phyloP scores from a whole-genome alignment of 257 asterid genomes.

The Agastache rugosa region DNA sequence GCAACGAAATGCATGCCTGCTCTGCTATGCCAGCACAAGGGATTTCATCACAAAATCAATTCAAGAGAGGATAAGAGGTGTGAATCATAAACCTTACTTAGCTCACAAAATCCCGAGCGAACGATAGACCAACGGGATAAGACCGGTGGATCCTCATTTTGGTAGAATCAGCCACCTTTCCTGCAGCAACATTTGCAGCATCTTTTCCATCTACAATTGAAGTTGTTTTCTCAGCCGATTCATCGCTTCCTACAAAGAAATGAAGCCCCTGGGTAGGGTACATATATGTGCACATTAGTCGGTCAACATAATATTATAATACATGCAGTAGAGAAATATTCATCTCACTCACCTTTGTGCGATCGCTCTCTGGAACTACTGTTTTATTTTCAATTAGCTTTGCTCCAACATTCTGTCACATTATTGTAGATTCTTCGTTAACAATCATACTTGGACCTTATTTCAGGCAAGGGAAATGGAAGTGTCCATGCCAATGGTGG shows the following conservation, averaged over 20 bases:
- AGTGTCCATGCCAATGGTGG: neutral
- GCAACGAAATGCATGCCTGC: neutral
- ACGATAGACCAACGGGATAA: conserved; percentile 64
- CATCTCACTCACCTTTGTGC: conserved; percentile 47
- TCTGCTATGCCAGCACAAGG: conserved; percentile 11
- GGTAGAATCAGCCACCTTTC: conserved; percentile 35
- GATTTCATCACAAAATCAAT: conserved; percentile 27
- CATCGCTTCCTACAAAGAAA: conserved; percentile 56
- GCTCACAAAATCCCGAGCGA: conserved; percentile 50
- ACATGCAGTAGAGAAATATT: conserved; percentile 1
- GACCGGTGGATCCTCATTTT: conserved; percentile 77
- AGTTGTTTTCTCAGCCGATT: conserved; percentile 45
- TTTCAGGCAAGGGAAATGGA: conserved; percentile 19
- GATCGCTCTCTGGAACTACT: conserved; percentile 43
- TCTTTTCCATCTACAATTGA: conserved; percentile 40
- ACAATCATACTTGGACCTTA: neutral
- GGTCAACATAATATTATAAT: conserved; percentile 13
- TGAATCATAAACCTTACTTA: conserved; percentile 36
- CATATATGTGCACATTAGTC: conserved; percentile 25
- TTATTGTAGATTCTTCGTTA: conserved; percentile 25
- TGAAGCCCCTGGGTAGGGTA: conserved; percentile 63
- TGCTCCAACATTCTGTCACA: conserved; percentile 61
- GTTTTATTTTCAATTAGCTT: conserved; percentile 59
- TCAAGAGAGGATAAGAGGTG: conserved; percentile 1
- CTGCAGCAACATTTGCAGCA: conserved; percentile 34